Evolutionary conservation across 768 basidiomycete species (phyloP).

Genomic region (Lentinus tigrinus): DNA sequence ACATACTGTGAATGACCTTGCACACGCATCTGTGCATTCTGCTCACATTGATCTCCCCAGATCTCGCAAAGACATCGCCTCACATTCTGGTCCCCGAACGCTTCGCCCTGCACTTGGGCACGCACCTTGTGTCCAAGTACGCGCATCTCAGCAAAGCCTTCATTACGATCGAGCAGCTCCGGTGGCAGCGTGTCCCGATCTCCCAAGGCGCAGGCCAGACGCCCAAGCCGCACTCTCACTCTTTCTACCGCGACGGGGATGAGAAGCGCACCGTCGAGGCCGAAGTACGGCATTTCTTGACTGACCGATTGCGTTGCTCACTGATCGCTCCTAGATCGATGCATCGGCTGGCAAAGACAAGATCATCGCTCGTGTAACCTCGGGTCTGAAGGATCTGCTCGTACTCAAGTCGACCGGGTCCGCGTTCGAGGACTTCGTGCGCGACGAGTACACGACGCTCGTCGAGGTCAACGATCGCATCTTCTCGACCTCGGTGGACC

Average conservation of each 20-base stretch:
- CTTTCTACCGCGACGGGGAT: constrained; percentile 87
- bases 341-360: constrained; percentile 60
- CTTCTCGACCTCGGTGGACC: constrained; percentile 85
- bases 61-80: constrained; percentile 86
- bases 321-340: constrained; percentile 51
- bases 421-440: constrained; percentile 75
- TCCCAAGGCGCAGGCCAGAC: constrained; percentile 22
- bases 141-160: constrained; percentile 70
- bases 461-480: constrained; percentile 83
- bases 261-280: constrained; percentile 72
- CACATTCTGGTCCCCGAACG: constrained; percentile 80
- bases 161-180: constrained; percentile 72
- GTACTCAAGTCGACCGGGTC: constrained; percentile 92
- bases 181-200: constrained; percentile 79
- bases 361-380: constrained; percentile 57
- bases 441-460: constrained; percentile 89
- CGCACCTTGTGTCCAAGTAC: constrained; percentile 81
- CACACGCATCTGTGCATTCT: background rate
- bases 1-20: constrained; percentile 30
- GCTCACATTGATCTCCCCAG: constrained; percentile 34
- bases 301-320: background rate
- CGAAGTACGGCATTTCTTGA: constrained; percentile 17
- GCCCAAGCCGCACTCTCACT: constrained; percentile 64
- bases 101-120: constrained; percentile 85
- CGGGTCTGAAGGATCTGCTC: constrained; percentile 78